Evolutionary conservation across 1,139 yeast species (phyloP).

Genomic region (Yamadazyma pseudoaaseri): DNA sequence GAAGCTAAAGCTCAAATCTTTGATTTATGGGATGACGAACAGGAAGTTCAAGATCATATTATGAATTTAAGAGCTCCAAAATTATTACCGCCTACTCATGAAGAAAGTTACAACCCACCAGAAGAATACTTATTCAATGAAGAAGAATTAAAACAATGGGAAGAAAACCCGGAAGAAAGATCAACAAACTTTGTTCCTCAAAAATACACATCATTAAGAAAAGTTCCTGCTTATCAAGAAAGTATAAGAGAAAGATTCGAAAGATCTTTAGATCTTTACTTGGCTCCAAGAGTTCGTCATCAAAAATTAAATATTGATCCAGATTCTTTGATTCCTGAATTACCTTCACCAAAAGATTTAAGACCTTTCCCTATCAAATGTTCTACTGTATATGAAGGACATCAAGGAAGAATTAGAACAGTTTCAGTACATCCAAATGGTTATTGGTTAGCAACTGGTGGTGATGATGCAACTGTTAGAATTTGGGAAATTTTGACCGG

Average conservation of each 20-base stretch:
- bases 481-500: slow-evolving; percentile 97
- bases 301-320: slow-evolving; percentile 93
- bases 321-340: slow-evolving; percentile 90
- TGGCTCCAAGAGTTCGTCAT: slow-evolving; percentile 95
- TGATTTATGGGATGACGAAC: slow-evolving; percentile 81
- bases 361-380: slow-evolving; percentile 97
- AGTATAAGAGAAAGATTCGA: slow-evolving; percentile 88
- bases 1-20: slow-evolving; percentile 52
- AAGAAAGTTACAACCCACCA: slow-evolving; percentile 96
- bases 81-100: slow-evolving; percentile 93
- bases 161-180: slow-evolving; percentile 75
- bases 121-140: slow-evolving; percentile 83
- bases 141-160: slow-evolving; percentile 77
- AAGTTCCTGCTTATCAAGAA: slow-evolving; percentile 91
- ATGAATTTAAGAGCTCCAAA: slow-evolving; percentile 96
- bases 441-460: slow-evolving; percentile 94
- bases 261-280: slow-evolving; percentile 86
- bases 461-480: slow-evolving; percentile 95
- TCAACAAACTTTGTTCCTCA: slow-evolving; percentile 80
- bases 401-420: slow-evolving; percentile 77
- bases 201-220: slow-evolving; percentile 77
- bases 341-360: slow-evolving; percentile 94
- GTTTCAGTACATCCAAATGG: slow-evolving; percentile 87
- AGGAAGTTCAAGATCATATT: slow-evolving; percentile 61
- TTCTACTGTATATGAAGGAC: slow-evolving; percentile 83